Base-by-base conservation (phyloP, 352 stramenopile species). In the Globisporangium orthogonon region DNA sequence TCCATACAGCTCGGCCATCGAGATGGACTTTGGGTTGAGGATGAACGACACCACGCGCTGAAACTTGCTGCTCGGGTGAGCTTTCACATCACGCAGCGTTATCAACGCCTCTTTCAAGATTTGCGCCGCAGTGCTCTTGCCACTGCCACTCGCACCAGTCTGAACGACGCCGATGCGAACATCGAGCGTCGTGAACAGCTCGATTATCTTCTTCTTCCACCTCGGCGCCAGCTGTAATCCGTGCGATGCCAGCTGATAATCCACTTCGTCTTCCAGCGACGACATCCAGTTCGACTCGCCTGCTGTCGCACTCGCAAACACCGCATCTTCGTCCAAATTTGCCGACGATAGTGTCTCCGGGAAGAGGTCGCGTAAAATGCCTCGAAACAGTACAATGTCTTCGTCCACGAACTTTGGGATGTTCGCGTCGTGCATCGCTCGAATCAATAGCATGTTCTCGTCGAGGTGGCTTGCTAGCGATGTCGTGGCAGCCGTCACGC, bases 341-440 rank as follows among this genome's bases (percentile, higher is more conserved):
- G 30, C 46, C 13, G 61, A 51, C 17, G 43, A 55, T 0, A 73
- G 44, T 7, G 67, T 62, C 11, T 84, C 70, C 4, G 82, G 91
- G 48, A 97, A 97, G 1, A 98, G 60, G 65, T 97, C 89, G 56
- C 66, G 66, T 4, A 98, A 48, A 39, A 98, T 97, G 7, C 81
- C 86, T 28, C 78, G 72, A 62, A 98, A 98, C 5, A 98, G 61
- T 9, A 66, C 65, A 7, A 89, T 73, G 62, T 98, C 94, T 17
- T 96, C 77, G 37, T 91, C 83, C 3, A 96, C 61, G 37, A 98
- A 87, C 60, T 98, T 98, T 15, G 89, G 85, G 11, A 94, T 72
- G 58, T 98, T 98, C 3, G 82, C 88, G 39, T 97, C 87, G 28
- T 93, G 76, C 65, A 99, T 90, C 14, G 96, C 97, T 51, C 92